Evolutionary conservation across 2,329 filamentous ascomycete species (phyloP), one percentile per base, ranked within the genome.

Genomic region (Talaromyces islandicus): DNA sequence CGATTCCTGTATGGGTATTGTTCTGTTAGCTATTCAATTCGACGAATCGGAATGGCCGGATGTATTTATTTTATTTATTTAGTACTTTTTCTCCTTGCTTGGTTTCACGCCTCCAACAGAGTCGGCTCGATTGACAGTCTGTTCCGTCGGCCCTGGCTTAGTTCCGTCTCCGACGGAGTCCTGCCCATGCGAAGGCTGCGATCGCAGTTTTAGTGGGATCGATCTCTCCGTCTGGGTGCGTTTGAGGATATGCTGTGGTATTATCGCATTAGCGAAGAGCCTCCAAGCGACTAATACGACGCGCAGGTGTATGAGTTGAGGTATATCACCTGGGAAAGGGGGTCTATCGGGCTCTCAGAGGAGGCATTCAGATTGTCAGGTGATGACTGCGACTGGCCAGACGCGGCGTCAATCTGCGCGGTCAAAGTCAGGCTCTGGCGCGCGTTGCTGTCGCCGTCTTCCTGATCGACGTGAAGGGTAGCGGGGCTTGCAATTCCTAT

Each of bases 171-270:
- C 69, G 58, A 72, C 71, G 54, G 73, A 70, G 59, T 77, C 76
- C 63, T 71, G 71, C 63, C 79, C 76, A 59, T 74, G 71, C 54
- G 74, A 72, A n/a, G 73, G 70, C 58, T 71, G 72, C 21, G 74
- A 69, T 21, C 77, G 71, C 55, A 74, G 61, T 64, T 73, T 79
- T 29, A 74, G 63, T 10, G 83, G 78, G 57, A 85, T 82, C 9
- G 83, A 81, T 57, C 79, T 80, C 59, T 85, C 81, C 48, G 86
- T 88, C 68, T 85, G 88, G 58, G 87, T 89, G 66, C 88, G 84
- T 68, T 86, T 81, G 57, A 89, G 78, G 52, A 87, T 87, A 67
- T 87, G 84, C 83, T 85, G 59, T 25, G 54, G 9, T 46, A 19
- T 52, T 43, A 52, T 59, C 35, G 27, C 54, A 54, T 48, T 50